These are phyloP conservation scores for Macrophomina phaseolina DNA, from an alignment of 2,329 filamentous ascomycete species.

Conservation along the genomic window DNA sequence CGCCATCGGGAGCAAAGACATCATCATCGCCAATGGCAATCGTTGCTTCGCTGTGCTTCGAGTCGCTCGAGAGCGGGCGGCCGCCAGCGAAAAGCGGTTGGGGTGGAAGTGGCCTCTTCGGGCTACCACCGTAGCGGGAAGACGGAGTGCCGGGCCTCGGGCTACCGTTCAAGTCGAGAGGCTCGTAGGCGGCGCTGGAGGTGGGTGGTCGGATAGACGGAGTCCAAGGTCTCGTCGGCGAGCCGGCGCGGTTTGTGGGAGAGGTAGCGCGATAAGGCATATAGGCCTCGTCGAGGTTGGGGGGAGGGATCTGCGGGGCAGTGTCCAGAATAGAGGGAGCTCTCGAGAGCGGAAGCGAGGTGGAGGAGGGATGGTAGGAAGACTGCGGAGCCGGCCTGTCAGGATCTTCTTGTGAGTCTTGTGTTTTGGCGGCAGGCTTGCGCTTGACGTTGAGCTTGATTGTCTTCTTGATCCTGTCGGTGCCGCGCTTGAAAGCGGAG, in stretches of 20 bases:
- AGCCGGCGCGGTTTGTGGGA: conserved; percentile 53
- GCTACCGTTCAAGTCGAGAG: conserved; percentile 84
- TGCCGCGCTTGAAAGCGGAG: conserved; percentile 33
- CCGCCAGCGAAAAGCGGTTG: conserved; percentile 79
- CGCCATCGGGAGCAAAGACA: conserved; percentile 70
- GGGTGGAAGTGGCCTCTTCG: conserved; percentile 83
- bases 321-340: conserved; percentile 58
- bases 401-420: conserved; percentile 37
- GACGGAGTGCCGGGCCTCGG: conserved; percentile 90
- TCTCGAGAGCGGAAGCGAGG: conserved; percentile 53
- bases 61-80: conserved; percentile 51
- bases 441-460: conserved; percentile 38
- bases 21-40: conserved; percentile 73
- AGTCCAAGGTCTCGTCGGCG: conserved; percentile 55
- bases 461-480: conserved; percentile 37
- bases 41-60: conserved; percentile 63
- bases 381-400: conserved; percentile 52
- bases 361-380: conserved; percentile 55
- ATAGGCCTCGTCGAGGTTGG: conserved; percentile 64
- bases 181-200: conserved; percentile 77
- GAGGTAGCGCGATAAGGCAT: conserved; percentile 62
- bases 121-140: conserved; percentile 85
- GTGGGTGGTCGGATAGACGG: conserved; percentile 71
- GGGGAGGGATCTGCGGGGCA: conserved; percentile 59
- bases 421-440: conserved; percentile 30